These are phyloP conservation scores for Fusarium caatingaense DNA, from an alignment of 2,329 filamentous ascomycete species.

Conservation along the genomic window DNA sequence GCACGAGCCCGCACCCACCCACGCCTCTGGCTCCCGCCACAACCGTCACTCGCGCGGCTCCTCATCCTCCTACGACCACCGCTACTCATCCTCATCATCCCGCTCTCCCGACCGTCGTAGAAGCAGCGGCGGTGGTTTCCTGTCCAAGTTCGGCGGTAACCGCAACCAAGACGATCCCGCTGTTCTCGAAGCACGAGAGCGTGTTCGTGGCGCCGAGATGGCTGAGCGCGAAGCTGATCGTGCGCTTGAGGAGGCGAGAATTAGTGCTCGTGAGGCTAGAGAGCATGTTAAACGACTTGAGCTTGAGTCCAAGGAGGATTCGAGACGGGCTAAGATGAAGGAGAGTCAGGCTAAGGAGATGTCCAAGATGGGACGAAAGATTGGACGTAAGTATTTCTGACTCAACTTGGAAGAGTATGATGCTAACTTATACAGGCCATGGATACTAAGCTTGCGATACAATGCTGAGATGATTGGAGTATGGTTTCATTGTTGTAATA, in stretches of 20 bases:
- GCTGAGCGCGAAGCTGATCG: constrained; percentile 74
- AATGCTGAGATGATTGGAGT: not conserved
- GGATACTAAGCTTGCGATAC: not conserved
- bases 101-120: constrained; percentile 27
- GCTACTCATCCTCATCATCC: constrained; percentile 10
- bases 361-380: constrained; percentile 75
- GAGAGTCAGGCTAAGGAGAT: constrained; percentile 72
- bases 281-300: constrained; percentile 73
- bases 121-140: constrained; percentile 48
- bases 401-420: not conserved
- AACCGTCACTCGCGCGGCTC: constrained; percentile 1
- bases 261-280: constrained; percentile 70
- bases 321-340: constrained; percentile 74
- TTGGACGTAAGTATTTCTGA: constrained; percentile 67
- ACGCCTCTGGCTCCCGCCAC: constrained; percentile 39
- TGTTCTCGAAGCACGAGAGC: constrained; percentile 70
- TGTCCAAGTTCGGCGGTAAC: constrained; percentile 59
- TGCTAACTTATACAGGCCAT: constrained; percentile 23
- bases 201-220: constrained; percentile 69
- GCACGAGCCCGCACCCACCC: constrained; percentile 45
- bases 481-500: constrained; percentile 13
- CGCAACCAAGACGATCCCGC: constrained; percentile 66
- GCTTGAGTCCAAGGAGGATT: constrained; percentile 73
- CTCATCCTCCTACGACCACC: constrained; percentile 22
- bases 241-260: constrained; percentile 67